Evolutionary conservation across 2,329 filamentous ascomycete genomes (phyloP).

Genomic region (Xylogone sp.): DNA sequence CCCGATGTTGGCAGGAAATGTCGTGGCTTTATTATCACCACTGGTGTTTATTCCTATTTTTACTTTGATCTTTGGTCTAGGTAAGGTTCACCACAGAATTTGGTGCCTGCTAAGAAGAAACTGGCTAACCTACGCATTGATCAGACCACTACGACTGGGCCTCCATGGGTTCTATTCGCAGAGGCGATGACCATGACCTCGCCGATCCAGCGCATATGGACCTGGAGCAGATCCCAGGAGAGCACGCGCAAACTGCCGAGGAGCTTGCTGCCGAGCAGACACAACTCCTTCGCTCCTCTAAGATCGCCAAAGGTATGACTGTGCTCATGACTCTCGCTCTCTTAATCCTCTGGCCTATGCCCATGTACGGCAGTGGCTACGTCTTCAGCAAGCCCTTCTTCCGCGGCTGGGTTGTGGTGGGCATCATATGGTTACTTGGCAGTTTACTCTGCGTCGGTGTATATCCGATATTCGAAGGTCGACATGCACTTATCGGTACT

Average conservation of each 20-base stretch:
- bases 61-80: constrained; percentile 61
- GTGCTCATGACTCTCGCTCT: constrained; percentile 64
- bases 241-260: constrained; percentile 30
- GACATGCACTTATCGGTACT: constrained; percentile 61
- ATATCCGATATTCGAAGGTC: constrained; percentile 77
- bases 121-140: constrained; percentile 7
- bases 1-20: constrained; percentile 85
- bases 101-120: neutral
- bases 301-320: constrained; percentile 46
- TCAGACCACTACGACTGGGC: constrained; percentile 84
- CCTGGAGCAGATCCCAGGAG: constrained; percentile 58
- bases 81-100: neutral
- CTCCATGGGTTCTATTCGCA: constrained; percentile 76
- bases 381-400: constrained; percentile 81
- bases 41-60: constrained; percentile 70
- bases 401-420: constrained; percentile 73
- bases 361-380: constrained; percentile 80
- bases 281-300: constrained; percentile 50
- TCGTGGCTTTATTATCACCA: constrained; percentile 75
- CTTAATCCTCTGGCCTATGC: constrained; percentile 86
- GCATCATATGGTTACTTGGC: constrained; percentile 77
- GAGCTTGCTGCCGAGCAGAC: constrained; percentile 37
- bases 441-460: constrained; percentile 70
- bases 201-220: constrained; percentile 60
- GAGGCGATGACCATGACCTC: constrained; percentile 73